phyloP scores from a whole-genome alignment of 257 asterid genomes.

The Penstemon newberryi region DNA sequence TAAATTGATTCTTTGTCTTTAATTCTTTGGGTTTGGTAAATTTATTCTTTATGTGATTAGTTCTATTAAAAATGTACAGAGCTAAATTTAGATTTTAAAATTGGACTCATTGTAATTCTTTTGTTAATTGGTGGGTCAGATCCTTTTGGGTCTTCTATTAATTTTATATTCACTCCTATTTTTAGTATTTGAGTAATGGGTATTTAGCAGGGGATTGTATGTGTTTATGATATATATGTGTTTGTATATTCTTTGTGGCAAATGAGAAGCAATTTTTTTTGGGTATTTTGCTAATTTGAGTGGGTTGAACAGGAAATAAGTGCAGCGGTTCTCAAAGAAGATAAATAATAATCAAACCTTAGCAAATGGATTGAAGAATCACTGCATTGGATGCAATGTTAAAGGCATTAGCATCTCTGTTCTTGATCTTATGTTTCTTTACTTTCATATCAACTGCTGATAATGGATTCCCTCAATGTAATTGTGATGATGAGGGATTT shows the following conservation, averaged over 20 bases:
- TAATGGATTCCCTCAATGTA: constrained; percentile 51
- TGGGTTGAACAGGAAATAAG: no score
- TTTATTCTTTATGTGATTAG: constrained; percentile 13
- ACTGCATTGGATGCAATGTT: constrained; percentile 55
- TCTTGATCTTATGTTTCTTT: constrained; percentile 46
- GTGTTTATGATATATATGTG: no score
- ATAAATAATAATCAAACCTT: not conserved
- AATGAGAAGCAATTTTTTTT: no score
- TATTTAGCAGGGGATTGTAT: constrained; percentile 11
- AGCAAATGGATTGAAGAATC: constrained; percentile 39
- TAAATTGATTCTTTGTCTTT: constrained; percentile 6
- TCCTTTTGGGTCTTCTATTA: constrained; percentile 30
- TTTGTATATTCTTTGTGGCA: no score
- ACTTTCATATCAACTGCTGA: constrained; percentile 45
- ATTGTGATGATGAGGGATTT: constrained; percentile 79
- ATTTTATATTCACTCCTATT: not conserved
- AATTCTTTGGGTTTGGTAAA: constrained; percentile 11
- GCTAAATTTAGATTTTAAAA: constrained; percentile 19
- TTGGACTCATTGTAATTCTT: not conserved
- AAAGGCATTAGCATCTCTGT: constrained; percentile 43
- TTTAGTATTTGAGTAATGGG: constrained; percentile 1
- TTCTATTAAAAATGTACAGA: constrained; percentile 22
- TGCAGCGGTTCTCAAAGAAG: constrained; percentile 1
- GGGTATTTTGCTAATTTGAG: no score
- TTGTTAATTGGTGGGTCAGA: constrained; percentile 34